Evolutionary conservation across 805 yeast genomes (phyloP), one percentile per base, ranked within the genome.

Genomic region (Candida silvicultrix): DNA sequence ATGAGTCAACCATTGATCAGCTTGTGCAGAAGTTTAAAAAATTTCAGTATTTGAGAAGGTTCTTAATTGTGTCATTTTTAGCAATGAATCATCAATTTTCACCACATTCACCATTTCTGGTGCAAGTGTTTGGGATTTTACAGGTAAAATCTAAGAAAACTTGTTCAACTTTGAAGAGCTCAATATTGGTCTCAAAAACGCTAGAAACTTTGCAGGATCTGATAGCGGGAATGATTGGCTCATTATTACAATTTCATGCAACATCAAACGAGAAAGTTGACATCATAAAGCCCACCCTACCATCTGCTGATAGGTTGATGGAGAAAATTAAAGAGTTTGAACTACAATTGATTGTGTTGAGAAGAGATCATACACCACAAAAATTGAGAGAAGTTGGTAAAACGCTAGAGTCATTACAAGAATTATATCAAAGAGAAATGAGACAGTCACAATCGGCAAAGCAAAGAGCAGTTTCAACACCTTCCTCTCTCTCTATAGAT

Each of bases 51-150:
- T 45, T 74, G 38, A 62, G 75, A 45, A 64, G 75, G n/a, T 67
- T 71, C 40, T 55, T 69, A 43, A 57, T 76, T 3, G 73, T 78
- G 56, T 61, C 69, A 36, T 48, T 74, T 19, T 48, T 76, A 39
- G 67, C 78, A 1, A 52, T 45, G 43, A 42, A 39, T 57, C 50
- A 52, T 50, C 57, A 38, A 50, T 48, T 37, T 21, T 40, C 21
- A 49, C 63, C 64, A 53, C 55, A 23, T 38, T 49, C 45, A 47
- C 5, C 19, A 29, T 52, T 50, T 40, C 34, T 44, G 20, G 7
- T n/a, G 2, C 47, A 50, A n/a, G 38, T 53, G 0, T 19, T 23
- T 1, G 49, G 42, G n/a, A 37, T 53, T 0, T 47, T 53, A 25
- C 51, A 45, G 7, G 11, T 39, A 19, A 37, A 37, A 5, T 14